Conservation (phyloP, 257 asterid species). For the Solanum chiquidenum region DNA sequence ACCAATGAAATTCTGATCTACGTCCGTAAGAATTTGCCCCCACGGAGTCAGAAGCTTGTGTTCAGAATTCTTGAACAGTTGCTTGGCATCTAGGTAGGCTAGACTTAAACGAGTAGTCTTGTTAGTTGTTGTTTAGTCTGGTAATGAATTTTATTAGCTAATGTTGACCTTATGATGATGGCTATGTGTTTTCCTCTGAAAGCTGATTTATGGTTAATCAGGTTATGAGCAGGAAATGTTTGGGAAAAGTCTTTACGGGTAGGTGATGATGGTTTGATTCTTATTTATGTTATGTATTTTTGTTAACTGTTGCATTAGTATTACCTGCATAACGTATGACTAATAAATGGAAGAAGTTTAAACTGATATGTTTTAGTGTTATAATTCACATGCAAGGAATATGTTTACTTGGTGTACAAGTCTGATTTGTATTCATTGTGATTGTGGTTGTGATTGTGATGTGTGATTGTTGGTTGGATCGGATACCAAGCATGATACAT, state of each 20-base stretch:
- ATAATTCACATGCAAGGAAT: neutral
- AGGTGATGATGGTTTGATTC: neutral
- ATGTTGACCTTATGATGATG: neutral
- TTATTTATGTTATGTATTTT: neutral
- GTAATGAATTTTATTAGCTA: too few relatives aligned
- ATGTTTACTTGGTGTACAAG: neutral
- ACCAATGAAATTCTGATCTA: too few relatives aligned
- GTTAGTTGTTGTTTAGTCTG: neutral
- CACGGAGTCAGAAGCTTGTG: neutral
- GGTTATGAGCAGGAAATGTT: too few relatives aligned
- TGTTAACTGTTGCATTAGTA: neutral
- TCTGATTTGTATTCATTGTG: neutral
- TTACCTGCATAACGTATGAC: too few relatives aligned
- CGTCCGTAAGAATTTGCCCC: neutral
- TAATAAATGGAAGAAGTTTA: neutral
- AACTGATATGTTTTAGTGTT: neutral
- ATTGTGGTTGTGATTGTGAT: neutral
- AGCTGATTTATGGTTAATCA: too few relatives aligned
- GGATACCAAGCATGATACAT: too few relatives aligned
- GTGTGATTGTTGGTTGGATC: neutral
- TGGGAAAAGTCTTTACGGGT: neutral
- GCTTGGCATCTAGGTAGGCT: neutral
- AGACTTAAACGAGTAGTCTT: neutral
- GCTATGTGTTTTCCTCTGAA: too few relatives aligned
- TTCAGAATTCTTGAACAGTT: too few relatives aligned